phyloP scores from a whole-genome alignment of 2,329 filamentous ascomycete species.

The Cadophora sp. region DNA sequence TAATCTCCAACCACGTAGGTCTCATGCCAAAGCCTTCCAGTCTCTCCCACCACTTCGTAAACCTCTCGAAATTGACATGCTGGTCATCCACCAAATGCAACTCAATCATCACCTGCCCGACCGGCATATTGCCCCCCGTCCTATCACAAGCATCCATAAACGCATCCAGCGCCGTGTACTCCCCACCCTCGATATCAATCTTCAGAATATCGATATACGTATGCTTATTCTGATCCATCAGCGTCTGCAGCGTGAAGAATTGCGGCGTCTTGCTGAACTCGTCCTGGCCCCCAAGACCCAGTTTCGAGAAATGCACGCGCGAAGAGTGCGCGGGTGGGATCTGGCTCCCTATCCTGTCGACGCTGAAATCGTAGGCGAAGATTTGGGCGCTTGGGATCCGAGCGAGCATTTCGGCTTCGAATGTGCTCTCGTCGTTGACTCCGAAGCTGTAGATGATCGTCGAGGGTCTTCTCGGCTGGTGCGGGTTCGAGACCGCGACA shows the following conservation, averaged over 20 bases:
- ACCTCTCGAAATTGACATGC: conserved; percentile 35
- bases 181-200: conserved; percentile 49
- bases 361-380: conserved; percentile 50
- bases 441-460: conserved; percentile 50
- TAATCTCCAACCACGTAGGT: conserved; percentile 42
- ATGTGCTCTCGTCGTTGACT: conserved; percentile 47
- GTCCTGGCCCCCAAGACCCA: conserved; percentile 44
- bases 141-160: conserved; percentile 38
- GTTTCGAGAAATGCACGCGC: conserved; percentile 46
- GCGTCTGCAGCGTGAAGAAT: conserved; percentile 46
- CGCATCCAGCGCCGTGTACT: conserved; percentile 44
- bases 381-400: conserved; percentile 47
- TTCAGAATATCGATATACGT: conserved; percentile 50
- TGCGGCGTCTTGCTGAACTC: conserved; percentile 40
- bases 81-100: conserved; percentile 39
- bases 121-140: conserved; percentile 27
- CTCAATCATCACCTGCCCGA: conserved; percentile 42
- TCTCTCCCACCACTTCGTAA: conserved; percentile 43
- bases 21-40: conserved; percentile 42
- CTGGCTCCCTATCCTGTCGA: conserved; percentile 43
- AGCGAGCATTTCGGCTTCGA: conserved; percentile 48
- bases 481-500: conserved; percentile 27
- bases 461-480: neutral
- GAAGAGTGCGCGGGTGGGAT: conserved; percentile 22
- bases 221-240: conserved; percentile 49